Evolutionary conservation across 2,329 filamentous ascomycete species (phyloP).

Genomic region (Fusarium camptoceras): DNA sequence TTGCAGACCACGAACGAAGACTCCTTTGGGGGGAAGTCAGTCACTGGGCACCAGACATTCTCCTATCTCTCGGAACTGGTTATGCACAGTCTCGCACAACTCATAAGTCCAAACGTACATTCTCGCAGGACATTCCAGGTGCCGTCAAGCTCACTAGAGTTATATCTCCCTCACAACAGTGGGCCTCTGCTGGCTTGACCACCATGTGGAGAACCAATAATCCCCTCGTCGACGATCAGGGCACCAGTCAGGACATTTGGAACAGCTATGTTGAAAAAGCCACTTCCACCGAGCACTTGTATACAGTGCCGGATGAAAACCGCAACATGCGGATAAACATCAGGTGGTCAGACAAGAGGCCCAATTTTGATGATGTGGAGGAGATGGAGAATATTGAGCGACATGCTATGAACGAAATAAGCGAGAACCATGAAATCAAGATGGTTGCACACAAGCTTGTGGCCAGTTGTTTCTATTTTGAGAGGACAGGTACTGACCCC

Average conservation of each 20-base stretch:
- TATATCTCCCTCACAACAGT: no score
- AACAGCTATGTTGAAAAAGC: background rate
- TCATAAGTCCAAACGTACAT: background rate
- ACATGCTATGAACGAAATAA: background rate
- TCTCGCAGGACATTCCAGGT: no score
- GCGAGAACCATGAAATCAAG: background rate
- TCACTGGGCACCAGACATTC: background rate
- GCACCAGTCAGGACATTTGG: background rate
- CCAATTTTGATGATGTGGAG: background rate
- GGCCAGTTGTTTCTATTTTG: background rate
- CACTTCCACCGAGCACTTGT: background rate
- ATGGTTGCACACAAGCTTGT: background rate
- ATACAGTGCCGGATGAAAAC: background rate
- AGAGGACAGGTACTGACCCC: background rate
- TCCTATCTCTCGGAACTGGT: background rate
- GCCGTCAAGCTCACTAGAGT: no score
- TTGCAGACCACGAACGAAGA: background rate
- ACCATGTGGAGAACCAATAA: background rate
- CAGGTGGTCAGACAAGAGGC: background rate
- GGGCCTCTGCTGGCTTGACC: background rate
- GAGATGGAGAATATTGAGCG: background rate
- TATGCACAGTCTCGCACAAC: background rate
- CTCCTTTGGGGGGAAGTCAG: background rate
- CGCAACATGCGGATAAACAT: background rate
- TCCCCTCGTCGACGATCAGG: background rate